Evolutionary conservation across 345 rosid genomes (phyloP), one percentile per base, ranked within the genome.

Genomic region (Jatropha curcas): DNA sequence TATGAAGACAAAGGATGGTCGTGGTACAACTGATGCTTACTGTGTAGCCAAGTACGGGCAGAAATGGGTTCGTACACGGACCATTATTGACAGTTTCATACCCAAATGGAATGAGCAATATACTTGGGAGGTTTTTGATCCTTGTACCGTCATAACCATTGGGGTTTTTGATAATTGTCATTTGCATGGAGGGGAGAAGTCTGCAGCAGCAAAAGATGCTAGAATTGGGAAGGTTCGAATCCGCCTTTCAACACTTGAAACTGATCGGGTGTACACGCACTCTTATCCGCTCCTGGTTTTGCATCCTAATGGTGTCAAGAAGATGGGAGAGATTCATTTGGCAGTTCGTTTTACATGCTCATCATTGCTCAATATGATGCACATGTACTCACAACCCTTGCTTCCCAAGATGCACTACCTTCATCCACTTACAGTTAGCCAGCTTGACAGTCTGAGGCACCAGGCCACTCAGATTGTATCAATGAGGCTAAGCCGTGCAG

Each of bases 101-200:
- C 98, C 99, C 31, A 78, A 81, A 74, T 96, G 99, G 99, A 89
- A 96, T 41, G 99, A 93, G 88, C 96, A 88, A 66, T 96, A 93
- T 68, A 96, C 97, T 12, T 96, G 99, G 98, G 99, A 96, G 68
- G 98, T 93, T 39, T 84, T 76, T 62, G 99, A 96, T 81, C 93
- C 98, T 0, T 93, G 98, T 71, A 96, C 99, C 0, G 97, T 93
- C 27, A 83, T 96, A 74, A 91, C 98, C n/a, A 76, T 96, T 53
- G 97, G 92, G 35, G 96, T 96, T 7, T 96, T 90, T 65, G 99
- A 96, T 68, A 93, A 88, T 74, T 75, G 79, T 59, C 99, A 96
- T 67, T 67, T 82, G 74, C 89, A 92, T 55, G 97, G 89, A 65
- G 92, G 88, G 2, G 90, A 84, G 67, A 71, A 75, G 55, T 59